Percentiles rank a stretch among this genome's conserved stretches.
Conservation (phyloP, 2,329 filamentous ascomycete genomes). For the Paradendryphiella salina region DNA sequence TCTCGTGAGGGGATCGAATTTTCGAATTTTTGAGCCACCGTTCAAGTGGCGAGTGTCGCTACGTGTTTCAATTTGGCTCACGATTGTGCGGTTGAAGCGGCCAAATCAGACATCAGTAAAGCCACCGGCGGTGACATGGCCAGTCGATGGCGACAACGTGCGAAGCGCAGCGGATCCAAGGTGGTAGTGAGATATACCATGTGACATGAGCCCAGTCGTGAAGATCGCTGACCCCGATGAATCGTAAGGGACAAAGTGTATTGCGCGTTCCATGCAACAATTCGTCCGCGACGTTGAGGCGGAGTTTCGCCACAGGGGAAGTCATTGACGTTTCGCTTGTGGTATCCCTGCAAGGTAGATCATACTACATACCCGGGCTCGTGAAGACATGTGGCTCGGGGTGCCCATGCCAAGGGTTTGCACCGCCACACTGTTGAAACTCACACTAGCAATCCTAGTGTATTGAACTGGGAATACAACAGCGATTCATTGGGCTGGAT, state of each 20-base stretch:
- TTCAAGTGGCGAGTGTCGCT: constrained; percentile 6
- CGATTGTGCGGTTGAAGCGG: constrained; percentile 1
- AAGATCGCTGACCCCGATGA: constrained; percentile 9
- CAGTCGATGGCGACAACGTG: constrained; percentile 10
- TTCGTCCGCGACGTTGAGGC: constrained; percentile 26
- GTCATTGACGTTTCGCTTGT: constrained; percentile 16
- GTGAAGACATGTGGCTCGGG: constrained; percentile 27
- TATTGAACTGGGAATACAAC: constrained; percentile 13
- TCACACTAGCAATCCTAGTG: constrained; percentile 13
- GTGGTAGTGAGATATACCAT: constrained; percentile 12
- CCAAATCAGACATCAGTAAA: constrained; percentile 11
- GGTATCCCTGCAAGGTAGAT: constrained; percentile 18
- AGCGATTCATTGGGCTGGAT: constrained; percentile 30
- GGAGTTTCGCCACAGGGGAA: constrained; percentile 30
- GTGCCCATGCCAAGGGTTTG: constrained; percentile 23
- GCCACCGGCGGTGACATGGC: constrained; percentile 15
- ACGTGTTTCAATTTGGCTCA: constrained; percentile 11
- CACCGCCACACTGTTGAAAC: constrained; percentile 39
- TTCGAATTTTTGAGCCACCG: neutral
- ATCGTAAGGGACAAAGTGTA: constrained; percentile 5
- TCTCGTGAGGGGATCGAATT: constrained; percentile 7
- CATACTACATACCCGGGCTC: constrained; percentile 19
- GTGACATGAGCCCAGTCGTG: constrained; percentile 4
- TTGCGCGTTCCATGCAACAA: constrained; percentile 15
- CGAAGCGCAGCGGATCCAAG: constrained; percentile 13